Conservation (phyloP, 1,284 basidiomycete species). For the Papiliotrema terrestris region DNA sequence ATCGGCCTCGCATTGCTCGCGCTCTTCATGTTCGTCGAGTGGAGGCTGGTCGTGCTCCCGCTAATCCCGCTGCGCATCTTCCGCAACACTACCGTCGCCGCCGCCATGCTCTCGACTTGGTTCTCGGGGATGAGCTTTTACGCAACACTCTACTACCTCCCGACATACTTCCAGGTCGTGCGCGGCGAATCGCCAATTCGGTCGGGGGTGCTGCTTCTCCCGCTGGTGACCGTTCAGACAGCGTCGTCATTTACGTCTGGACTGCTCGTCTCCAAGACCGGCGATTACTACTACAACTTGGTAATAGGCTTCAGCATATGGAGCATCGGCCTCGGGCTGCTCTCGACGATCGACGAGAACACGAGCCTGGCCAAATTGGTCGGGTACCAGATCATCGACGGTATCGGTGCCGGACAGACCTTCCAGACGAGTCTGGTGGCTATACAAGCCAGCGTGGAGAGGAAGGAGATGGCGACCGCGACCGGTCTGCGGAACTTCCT, state of each 20-base stretch:
- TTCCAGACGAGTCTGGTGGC: slow-evolving; percentile 45
- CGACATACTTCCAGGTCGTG: slow-evolving; percentile 71
- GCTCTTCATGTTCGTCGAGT: slow-evolving; percentile 69
- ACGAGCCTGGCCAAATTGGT: slow-evolving; percentile 59
- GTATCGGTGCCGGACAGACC: slow-evolving; percentile 55
- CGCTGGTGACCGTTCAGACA: slow-evolving; percentile 63
- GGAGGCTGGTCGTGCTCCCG: slow-evolving; percentile 63
- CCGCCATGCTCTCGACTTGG: slow-evolving; percentile 66
- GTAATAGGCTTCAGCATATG: slow-evolving; percentile 65
- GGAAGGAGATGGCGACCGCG: slow-evolving; percentile 45
- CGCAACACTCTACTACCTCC: slow-evolving; percentile 54
- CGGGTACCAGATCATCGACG: slow-evolving; percentile 65
- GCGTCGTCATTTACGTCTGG: slow-evolving; percentile 53
- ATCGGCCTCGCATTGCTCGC: slow-evolving; percentile 57
- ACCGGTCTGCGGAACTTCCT: slow-evolving; percentile 41
- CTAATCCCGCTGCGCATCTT: slow-evolving; percentile 73
- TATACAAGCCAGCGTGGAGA: slow-evolving; percentile 55
- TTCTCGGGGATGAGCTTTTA: slow-evolving; percentile 54
- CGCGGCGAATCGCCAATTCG: slow-evolving; percentile 62
- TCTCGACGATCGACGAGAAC: slow-evolving; percentile 58
- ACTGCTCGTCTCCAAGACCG: slow-evolving; percentile 61
- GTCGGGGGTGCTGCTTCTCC: slow-evolving; percentile 62
- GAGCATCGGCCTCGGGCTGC: slow-evolving; percentile 64
- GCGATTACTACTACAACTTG: slow-evolving; percentile 62
- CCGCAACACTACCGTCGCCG: slow-evolving; percentile 63